phyloP scores from a whole-genome alignment of 169 alveolate species.

The Eimeria praecox region DNA sequence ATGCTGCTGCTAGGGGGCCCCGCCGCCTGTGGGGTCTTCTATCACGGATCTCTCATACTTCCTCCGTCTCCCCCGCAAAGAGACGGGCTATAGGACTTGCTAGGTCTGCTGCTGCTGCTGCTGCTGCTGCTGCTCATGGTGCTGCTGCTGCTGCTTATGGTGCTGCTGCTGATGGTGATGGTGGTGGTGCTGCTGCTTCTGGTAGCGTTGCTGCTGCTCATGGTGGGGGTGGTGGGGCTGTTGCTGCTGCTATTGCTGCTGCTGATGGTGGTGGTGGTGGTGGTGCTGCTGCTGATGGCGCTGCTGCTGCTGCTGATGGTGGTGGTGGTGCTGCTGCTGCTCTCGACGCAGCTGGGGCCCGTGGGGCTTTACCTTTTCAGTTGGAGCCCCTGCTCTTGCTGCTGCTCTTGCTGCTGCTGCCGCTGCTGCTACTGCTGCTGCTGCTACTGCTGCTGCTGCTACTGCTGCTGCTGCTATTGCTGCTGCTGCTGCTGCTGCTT shows the following conservation, averaged over 20 bases:
- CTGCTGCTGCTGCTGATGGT: background rate
- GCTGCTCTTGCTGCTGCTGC: slow-evolving; percentile 23
- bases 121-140: background rate
- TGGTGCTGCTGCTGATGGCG: slow-evolving; percentile 12
- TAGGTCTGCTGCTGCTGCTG: slow-evolving; percentile 14
- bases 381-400: slow-evolving; percentile 13
- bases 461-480: background rate
- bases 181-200: slow-evolving; percentile 22
- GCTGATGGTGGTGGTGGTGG: slow-evolving; percentile 4
- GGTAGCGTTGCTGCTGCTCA: slow-evolving; percentile 6
- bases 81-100: background rate
- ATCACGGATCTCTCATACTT: background rate
- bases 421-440: slow-evolving; percentile 1
- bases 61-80: background rate
- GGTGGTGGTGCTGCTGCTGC: background rate
- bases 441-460: slow-evolving; percentile 37
- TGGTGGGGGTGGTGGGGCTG: background rate
- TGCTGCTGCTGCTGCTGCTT: slow-evolving; percentile 15
- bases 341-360: background rate
- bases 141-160: background rate
- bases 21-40: background rate
- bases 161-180: background rate
- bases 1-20: background rate
- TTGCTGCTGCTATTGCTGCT: background rate
- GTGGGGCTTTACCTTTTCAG: background rate